Percentiles rank a stretch among this genome's conserved stretches.
These are phyloP conservation scores for Pyrenochaeta sp. DNA, from an alignment of 2,329 filamentous ascomycete genomes.

Conservation along the genomic window DNA sequence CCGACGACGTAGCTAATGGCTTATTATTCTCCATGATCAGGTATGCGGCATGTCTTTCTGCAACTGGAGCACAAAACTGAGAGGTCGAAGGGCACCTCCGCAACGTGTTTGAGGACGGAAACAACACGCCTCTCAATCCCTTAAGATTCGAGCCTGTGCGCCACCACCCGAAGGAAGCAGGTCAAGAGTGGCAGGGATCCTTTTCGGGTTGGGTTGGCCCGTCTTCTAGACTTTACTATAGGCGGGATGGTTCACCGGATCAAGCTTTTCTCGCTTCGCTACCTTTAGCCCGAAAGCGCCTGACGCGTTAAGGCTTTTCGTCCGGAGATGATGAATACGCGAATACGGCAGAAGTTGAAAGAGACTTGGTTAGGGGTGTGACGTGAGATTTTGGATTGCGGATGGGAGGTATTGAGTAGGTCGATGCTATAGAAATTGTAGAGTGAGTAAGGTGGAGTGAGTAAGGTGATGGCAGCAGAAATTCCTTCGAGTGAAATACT, in stretches of 20 bases:
- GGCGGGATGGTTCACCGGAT: background rate
- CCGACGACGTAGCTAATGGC: conserved; percentile 17
- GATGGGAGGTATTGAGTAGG: too few species aligned
- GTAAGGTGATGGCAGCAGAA: too few species aligned
- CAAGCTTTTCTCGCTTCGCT: conserved; percentile 1
- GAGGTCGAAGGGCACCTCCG: too few species aligned
- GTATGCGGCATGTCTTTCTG: conserved; percentile 15
- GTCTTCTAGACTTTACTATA: too few species aligned
- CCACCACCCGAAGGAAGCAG: background rate
- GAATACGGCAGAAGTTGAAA: background rate
- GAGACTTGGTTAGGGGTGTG: too few species aligned
- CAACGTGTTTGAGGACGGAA: background rate
- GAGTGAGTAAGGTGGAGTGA: too few species aligned
- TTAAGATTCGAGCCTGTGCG: background rate
- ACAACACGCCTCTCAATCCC: background rate
- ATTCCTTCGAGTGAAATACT: too few species aligned
- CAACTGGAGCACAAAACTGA: conserved; percentile 4
- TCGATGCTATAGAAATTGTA: too few species aligned
- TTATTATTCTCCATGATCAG: conserved; percentile 23
- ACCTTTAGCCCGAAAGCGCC: background rate
- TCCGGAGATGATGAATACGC: background rate
- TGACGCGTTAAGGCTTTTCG: background rate
- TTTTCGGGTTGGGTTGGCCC: too few species aligned
- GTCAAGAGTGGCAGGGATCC: background rate
- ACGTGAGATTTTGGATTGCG: too few species aligned